phyloP scores from a whole-genome alignment of 2,329 filamentous ascomycete genomes.

The Neophaeococcomyces mojaviensis region DNA sequence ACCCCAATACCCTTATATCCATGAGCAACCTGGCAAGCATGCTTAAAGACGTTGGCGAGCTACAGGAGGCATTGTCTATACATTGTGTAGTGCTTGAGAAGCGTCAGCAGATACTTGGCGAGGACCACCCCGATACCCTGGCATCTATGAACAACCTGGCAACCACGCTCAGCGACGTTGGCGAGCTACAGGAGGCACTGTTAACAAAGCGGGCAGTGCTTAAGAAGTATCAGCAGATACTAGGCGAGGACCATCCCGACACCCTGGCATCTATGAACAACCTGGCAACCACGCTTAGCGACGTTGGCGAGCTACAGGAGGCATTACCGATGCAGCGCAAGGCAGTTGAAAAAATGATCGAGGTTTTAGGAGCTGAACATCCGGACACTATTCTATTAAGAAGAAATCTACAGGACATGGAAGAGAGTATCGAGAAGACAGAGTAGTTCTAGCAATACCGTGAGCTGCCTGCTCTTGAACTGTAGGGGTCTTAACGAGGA shows the following conservation, averaged over 20 bases:
- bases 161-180: constrained; percentile 8
- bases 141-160: constrained; percentile 22
- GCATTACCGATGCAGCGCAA: neutral
- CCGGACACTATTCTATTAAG: too few relatives aligned
- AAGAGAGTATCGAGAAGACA: too few relatives aligned
- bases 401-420: too few relatives aligned
- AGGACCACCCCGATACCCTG: constrained; percentile 23
- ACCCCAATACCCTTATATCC: constrained; percentile 25
- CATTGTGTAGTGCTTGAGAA: constrained; percentile 6
- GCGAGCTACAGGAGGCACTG: constrained; percentile 12
- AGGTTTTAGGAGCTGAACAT: constrained; percentile 23
- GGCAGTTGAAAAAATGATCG: constrained; percentile 11
- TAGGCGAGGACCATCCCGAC: constrained; percentile 24
- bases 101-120: constrained; percentile 21
- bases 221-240: constrained; percentile 16
- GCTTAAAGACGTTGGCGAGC: constrained; percentile 17
- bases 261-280: constrained; percentile 22
- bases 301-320: constrained; percentile 9
- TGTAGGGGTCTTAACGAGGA: too few relatives aligned
- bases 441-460: too few relatives aligned
- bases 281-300: constrained; percentile 16
- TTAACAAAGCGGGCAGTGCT: too few relatives aligned
- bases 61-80: constrained; percentile 16
- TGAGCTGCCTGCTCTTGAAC: too few relatives aligned
- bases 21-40: constrained; percentile 18